A percentile compares a stretch with the other conserved stretches of the same genome.
Conservation (phyloP, 1,284 basidiomycete genomes). For the Cryptococcus jaspeensis region DNA sequence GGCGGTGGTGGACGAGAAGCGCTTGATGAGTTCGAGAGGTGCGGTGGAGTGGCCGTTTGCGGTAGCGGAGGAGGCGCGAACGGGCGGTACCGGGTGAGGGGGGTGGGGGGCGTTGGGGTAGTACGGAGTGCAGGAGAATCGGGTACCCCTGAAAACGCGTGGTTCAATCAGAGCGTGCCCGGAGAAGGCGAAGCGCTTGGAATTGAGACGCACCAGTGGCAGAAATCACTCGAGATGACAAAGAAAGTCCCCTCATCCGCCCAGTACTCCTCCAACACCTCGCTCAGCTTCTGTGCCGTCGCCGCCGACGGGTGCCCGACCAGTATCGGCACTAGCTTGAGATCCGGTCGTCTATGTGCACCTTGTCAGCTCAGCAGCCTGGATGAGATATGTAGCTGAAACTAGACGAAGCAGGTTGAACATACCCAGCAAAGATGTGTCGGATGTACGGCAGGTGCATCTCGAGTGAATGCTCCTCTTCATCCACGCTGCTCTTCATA, state of each 20-base stretch:
- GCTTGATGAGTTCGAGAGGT: constrained; percentile 33
- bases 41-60: constrained; percentile 26
- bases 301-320: constrained; percentile 74
- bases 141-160: constrained; percentile 75
- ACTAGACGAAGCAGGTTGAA: constrained; percentile 1
- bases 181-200: not conserved
- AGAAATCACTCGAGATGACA: constrained; percentile 94
- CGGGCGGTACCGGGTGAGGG: constrained; percentile 55
- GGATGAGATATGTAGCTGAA: not conserved
- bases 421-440: constrained; percentile 77
- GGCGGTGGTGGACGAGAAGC: constrained; percentile 59
- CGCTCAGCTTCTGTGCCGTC: constrained; percentile 65
- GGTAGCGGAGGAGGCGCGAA: constrained; percentile 41
- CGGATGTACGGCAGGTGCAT: constrained; percentile 95
- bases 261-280: constrained; percentile 75
- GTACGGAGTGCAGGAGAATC: constrained; percentile 90
- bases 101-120: constrained; percentile 64
- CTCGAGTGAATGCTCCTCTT: constrained; percentile 95
- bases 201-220: constrained; percentile 80
- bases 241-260: constrained; percentile 74
- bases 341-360: constrained; percentile 56
- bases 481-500: constrained; percentile 71
- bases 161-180: constrained; percentile 1
- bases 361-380: not conserved
- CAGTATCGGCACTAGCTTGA: constrained; percentile 84